phyloP scores from a whole-genome alignment of 345 rosid genomes.

The Pugionium cornutum region DNA sequence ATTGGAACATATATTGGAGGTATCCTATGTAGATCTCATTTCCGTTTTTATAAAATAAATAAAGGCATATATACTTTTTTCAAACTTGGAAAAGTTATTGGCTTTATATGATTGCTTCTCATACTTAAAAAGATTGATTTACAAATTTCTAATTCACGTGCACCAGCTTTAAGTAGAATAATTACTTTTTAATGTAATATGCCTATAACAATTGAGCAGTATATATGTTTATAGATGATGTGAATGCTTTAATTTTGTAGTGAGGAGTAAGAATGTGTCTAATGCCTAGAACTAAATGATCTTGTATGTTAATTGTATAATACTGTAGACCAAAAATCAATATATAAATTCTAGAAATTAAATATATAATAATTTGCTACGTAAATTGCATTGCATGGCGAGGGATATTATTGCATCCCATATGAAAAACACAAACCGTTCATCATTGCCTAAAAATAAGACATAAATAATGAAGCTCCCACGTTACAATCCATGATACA shows the following conservation, averaged over 20 bases:
- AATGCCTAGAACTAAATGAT: too few species aligned
- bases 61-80: slow-evolving; percentile 25
- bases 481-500: slow-evolving; percentile 26
- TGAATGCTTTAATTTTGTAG: not conserved
- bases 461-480: slow-evolving; percentile 32
- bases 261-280: too few species aligned
- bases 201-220: slow-evolving; percentile 13
- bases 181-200: slow-evolving; percentile 22
- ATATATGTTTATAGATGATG: not conserved
- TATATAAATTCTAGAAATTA: too few species aligned
- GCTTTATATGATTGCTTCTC: slow-evolving; percentile 40
- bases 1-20: slow-evolving; percentile 39
- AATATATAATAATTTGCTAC: slow-evolving; percentile 18
- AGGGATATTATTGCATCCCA: slow-evolving; percentile 33
- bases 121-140: slow-evolving; percentile 31
- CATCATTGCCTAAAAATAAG: slow-evolving; percentile 34
- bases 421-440: slow-evolving; percentile 32
- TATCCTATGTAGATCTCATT: slow-evolving; percentile 38
- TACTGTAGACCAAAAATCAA: too few species aligned
- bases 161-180: slow-evolving; percentile 38
- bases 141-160: slow-evolving; percentile 38
- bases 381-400: slow-evolving; percentile 42
- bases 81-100: slow-evolving; percentile 35
- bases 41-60: slow-evolving; percentile 17
- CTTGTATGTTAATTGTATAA: too few species aligned